Evolutionary conservation across 2,329 filamentous ascomycete genomes (phyloP).

Genomic region (Fusarium albidum): DNA sequence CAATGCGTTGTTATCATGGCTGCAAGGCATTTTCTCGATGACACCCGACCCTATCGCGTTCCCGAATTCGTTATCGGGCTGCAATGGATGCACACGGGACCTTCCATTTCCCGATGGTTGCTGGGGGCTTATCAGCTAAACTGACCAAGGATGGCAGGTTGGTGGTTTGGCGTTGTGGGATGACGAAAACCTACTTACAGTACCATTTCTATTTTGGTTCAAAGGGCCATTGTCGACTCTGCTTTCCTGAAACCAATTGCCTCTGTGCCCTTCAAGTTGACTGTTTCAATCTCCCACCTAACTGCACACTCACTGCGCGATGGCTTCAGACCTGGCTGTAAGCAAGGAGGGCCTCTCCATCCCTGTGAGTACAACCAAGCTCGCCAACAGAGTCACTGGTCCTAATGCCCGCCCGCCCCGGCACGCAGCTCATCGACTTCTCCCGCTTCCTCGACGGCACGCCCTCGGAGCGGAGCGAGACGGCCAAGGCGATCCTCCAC

Average conservation of each 20-base stretch:
- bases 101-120: not conserved
- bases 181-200: too few species aligned
- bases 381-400: not conserved
- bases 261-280: not conserved
- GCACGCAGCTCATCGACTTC: constrained; percentile 63
- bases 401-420: not conserved
- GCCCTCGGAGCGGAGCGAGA: constrained; percentile 65
- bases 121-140: not conserved
- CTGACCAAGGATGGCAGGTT: not conserved
- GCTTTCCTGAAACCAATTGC: too few species aligned
- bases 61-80: too few species aligned
- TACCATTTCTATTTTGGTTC: too few species aligned
- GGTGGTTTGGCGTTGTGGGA: not conserved
- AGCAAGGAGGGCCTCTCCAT: constrained; percentile 62
- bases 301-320: constrained; percentile 9
- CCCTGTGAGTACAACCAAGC: constrained; percentile 51
- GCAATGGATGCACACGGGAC: not conserved
- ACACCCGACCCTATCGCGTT: too few species aligned
- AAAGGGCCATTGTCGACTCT: too few species aligned
- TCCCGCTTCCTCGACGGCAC: constrained; percentile 73
- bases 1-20: not conserved
- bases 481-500: constrained; percentile 75
- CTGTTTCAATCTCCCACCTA: not conserved
- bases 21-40: not conserved
- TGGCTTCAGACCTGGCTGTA: constrained; percentile 53